Percentiles rank a stretch among this genome's conserved stretches.
Evolutionary conservation across 2,329 filamentous ascomycete genomes (phyloP).

Genomic region (Pseudogymnoascus sp.): DNA sequence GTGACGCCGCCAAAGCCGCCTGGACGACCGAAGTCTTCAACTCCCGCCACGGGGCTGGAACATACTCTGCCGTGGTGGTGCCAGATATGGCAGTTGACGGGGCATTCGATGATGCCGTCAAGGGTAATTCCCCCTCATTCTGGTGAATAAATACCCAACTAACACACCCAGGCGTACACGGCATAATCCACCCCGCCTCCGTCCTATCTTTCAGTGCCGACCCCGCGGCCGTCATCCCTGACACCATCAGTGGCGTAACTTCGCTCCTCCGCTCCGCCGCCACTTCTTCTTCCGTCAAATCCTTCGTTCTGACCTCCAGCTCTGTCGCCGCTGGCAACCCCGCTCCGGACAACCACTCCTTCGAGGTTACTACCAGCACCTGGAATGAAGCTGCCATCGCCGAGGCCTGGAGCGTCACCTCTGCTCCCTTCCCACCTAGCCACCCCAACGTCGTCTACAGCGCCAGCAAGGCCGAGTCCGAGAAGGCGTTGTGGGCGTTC

Average conservation of each 20-base stretch:
- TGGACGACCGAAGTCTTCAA: slow-evolving; percentile 31
- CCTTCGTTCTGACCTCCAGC: slow-evolving; percentile 39
- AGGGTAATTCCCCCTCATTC: slow-evolving; percentile 16
- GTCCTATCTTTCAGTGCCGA: slow-evolving; percentile 27
- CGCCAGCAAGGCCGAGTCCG: slow-evolving; percentile 36
- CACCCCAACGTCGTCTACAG: slow-evolving; percentile 29
- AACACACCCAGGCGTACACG: slow-evolving; percentile 23
- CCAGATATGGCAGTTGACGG: slow-evolving; percentile 30
- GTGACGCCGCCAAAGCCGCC: slow-evolving; percentile 30
- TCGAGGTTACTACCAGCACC: slow-evolving; percentile 24
- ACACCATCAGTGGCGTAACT: not conserved
- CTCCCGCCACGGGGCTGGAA: slow-evolving; percentile 31
- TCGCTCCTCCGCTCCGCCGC: not conserved
- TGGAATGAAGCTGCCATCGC: slow-evolving; percentile 34
- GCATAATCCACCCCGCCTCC: slow-evolving; percentile 30
- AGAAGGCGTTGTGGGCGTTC: slow-evolving; percentile 37
- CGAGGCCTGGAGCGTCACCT: slow-evolving; percentile 30
- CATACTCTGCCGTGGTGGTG: slow-evolving; percentile 33
- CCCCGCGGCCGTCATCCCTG: slow-evolving; percentile 21
- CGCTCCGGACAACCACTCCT: slow-evolving; percentile 18
- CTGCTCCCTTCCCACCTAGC: slow-evolving; percentile 30
- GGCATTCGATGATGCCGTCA: slow-evolving; percentile 27
- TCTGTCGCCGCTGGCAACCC: slow-evolving; percentile 22
- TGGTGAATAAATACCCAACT: not conserved
- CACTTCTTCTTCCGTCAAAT: slow-evolving; percentile 30